phyloP scores from a whole-genome alignment of 2,329 filamentous ascomycete species.

The Aureobasidium sp. region DNA sequence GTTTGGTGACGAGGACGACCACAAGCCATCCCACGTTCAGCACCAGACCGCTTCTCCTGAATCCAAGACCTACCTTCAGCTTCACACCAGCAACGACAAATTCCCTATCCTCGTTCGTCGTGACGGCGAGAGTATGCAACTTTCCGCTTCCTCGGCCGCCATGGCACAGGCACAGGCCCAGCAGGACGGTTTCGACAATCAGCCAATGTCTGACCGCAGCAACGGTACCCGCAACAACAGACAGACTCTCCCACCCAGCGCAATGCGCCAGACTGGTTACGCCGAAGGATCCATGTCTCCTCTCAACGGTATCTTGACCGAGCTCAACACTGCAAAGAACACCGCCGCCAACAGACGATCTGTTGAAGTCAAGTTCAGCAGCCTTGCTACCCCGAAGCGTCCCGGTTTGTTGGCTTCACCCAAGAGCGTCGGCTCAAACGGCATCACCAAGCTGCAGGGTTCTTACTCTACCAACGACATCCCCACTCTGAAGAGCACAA shows the following conservation, averaged over 20 bases:
- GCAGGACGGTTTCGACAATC: slow-evolving; percentile 18
- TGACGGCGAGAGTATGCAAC: slow-evolving; percentile 52
- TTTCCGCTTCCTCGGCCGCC: slow-evolving; percentile 73
- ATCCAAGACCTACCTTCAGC: slow-evolving; percentile 61
- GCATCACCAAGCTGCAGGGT: slow-evolving; percentile 67
- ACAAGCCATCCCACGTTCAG: slow-evolving; percentile 36
- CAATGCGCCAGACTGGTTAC: slow-evolving; percentile 31
- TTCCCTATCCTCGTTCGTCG: slow-evolving; percentile 78
- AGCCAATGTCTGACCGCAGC: slow-evolving; percentile 54
- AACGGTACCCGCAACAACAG: slow-evolving; percentile 41
- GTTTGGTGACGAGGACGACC: slow-evolving; percentile 67
- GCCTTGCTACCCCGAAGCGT: slow-evolving; percentile 38
- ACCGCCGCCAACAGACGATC: slow-evolving; percentile 40
- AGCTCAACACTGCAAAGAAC: slow-evolving; percentile 36
- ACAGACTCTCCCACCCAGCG: slow-evolving; percentile 30
- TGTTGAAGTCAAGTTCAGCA: slow-evolving; percentile 39
- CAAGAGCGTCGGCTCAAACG: slow-evolving; percentile 51
- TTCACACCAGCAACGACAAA: slow-evolving; percentile 70
- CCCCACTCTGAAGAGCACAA: slow-evolving; percentile 65
- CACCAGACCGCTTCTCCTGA: slow-evolving; percentile 50
- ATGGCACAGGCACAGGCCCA: slow-evolving; percentile 60
- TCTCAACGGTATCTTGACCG: slow-evolving; percentile 34
- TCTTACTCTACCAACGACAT: slow-evolving; percentile 90
- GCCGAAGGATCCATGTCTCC: slow-evolving; percentile 29
- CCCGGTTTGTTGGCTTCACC: slow-evolving; percentile 49